Evolutionary conservation across 2,329 filamentous ascomycete species (phyloP).

Genomic region (Zymoseptoria ardabiliae): DNA sequence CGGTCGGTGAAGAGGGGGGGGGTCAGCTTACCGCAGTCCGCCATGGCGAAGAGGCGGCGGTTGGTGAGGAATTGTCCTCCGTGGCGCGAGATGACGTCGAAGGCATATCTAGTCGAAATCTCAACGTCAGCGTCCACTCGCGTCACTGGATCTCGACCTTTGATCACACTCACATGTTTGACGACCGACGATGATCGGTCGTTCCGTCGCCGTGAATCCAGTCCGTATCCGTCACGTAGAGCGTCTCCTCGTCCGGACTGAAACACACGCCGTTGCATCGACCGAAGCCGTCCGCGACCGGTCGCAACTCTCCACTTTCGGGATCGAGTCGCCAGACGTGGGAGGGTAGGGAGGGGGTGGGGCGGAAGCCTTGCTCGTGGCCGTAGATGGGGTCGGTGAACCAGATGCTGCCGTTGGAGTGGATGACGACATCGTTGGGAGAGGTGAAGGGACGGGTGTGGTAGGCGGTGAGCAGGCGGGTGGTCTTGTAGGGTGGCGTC

Average conservation of each 20-base stretch:
- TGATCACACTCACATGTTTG: constrained; percentile 41
- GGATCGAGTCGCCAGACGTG: constrained; percentile 49
- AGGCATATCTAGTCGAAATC: constrained; percentile 19
- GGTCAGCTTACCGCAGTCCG: constrained; percentile 17
- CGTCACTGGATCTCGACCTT: neutral
- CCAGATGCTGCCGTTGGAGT: constrained; percentile 50
- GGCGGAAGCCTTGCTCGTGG: constrained; percentile 51
- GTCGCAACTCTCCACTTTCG: constrained; percentile 43
- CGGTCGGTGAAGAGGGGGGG: neutral
- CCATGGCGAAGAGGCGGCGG: constrained; percentile 24
- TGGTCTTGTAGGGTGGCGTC: constrained; percentile 18
- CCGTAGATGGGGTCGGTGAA: constrained; percentile 59
- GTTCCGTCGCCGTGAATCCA: constrained; percentile 36
- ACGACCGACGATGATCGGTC: constrained; percentile 37
- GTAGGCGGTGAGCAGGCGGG: constrained; percentile 49
- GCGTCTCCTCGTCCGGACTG: constrained; percentile 44
- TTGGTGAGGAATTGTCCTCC: constrained; percentile 22
- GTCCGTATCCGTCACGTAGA: constrained; percentile 54
- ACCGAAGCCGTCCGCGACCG: constrained; percentile 52
- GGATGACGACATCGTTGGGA: constrained; percentile 52
- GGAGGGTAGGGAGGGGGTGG: constrained; percentile 45
- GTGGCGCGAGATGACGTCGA: constrained; percentile 25
- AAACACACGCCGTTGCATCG: constrained; percentile 53
- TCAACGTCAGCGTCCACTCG: neutral
- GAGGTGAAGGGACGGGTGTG: constrained; percentile 55